phyloP scores from a whole-genome alignment of 1,139 yeast genomes.

The Blastobotrys arbuscula region DNA sequence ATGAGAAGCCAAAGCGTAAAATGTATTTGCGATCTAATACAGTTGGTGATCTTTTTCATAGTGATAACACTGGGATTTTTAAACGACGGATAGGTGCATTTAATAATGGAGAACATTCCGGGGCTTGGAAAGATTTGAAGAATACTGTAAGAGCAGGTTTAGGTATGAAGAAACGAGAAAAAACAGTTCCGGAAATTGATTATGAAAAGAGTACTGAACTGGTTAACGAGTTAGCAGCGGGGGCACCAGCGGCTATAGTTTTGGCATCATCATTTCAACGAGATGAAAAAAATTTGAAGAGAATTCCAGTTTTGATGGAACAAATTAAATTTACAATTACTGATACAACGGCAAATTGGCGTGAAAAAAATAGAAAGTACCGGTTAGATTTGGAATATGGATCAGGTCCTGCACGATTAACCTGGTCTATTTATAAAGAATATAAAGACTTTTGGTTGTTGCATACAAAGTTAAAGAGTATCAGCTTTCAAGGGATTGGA shows the following conservation, averaged over 20 bases:
- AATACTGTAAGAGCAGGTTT: conserved; percentile 26
- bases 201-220: conserved; percentile 55
- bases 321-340: conserved; percentile 62
- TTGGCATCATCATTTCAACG: conserved; percentile 69
- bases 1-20: conserved; percentile 9
- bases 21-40: conserved; percentile 11
- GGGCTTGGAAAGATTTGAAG: conserved; percentile 27
- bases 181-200: conserved; percentile 24
- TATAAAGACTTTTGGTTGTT: conserved; percentile 64
- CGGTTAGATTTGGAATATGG: conserved; percentile 81
- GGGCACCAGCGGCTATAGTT: conserved; percentile 74
- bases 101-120: conserved; percentile 19
- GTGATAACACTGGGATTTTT: conserved; percentile 13
- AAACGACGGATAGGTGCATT: conserved; percentile 23
- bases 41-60: conserved; percentile 13
- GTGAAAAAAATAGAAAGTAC: conserved; percentile 50
- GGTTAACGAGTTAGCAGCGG: conserved; percentile 59
- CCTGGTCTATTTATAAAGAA: conserved; percentile 75
- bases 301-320: conserved; percentile 77
- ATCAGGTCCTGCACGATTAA: conserved; percentile 68
- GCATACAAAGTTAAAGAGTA: conserved; percentile 61
- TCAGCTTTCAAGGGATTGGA: conserved; percentile 25
- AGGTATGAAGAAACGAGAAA: conserved; percentile 25
- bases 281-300: conserved; percentile 70
- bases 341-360: conserved; percentile 41